A percentile compares a stretch with the other conserved stretches of the same genome.
Evolutionary conservation across 2,329 filamentous ascomycete species (phyloP).

Genomic region (Zymoseptoria crescenta): DNA sequence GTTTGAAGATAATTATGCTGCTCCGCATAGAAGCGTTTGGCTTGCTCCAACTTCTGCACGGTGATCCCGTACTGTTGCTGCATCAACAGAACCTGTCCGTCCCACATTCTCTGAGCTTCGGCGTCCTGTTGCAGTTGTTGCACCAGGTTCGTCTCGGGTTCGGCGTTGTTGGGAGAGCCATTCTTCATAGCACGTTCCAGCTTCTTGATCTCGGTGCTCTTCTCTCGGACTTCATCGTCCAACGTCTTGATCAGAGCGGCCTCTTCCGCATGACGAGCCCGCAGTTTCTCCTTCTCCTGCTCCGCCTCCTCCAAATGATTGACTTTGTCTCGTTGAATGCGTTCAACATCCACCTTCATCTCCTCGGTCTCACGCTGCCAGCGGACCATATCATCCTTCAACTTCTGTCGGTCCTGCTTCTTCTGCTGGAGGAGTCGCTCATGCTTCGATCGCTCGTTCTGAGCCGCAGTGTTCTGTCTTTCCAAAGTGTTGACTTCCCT

Average conservation of each 20-base stretch:
- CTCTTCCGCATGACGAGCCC: slow-evolving; percentile 36
- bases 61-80: slow-evolving; percentile 26
- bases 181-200: slow-evolving; percentile 59
- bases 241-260: slow-evolving; percentile 49
- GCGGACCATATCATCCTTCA: slow-evolving; percentile 61
- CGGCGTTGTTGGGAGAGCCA: slow-evolving; percentile 36
- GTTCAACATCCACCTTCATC: slow-evolving; percentile 41
- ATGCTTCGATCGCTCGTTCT: slow-evolving; percentile 70
- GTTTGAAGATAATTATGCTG: slow-evolving; percentile 22
- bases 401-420: slow-evolving; percentile 58
- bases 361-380: slow-evolving; percentile 58
- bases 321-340: slow-evolving; percentile 34
- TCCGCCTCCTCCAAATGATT: slow-evolving; percentile 31
- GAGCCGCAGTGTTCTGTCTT: slow-evolving; percentile 69
- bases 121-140: slow-evolving; percentile 30
- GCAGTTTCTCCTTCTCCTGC: slow-evolving; percentile 35
- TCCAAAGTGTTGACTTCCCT: slow-evolving; percentile 73
- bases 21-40: slow-evolving; percentile 40
- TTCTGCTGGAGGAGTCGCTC: slow-evolving; percentile 65
- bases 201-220: slow-evolving; percentile 62
- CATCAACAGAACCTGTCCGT: slow-evolving; percentile 26
- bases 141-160: slow-evolving; percentile 26
- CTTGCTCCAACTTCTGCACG: slow-evolving; percentile 26
- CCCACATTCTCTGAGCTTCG: slow-evolving; percentile 36
- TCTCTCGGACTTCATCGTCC: slow-evolving; percentile 66